Conservation (phyloP, 768 basidiomycete genomes). For the Psilocybe azurescens region DNA sequence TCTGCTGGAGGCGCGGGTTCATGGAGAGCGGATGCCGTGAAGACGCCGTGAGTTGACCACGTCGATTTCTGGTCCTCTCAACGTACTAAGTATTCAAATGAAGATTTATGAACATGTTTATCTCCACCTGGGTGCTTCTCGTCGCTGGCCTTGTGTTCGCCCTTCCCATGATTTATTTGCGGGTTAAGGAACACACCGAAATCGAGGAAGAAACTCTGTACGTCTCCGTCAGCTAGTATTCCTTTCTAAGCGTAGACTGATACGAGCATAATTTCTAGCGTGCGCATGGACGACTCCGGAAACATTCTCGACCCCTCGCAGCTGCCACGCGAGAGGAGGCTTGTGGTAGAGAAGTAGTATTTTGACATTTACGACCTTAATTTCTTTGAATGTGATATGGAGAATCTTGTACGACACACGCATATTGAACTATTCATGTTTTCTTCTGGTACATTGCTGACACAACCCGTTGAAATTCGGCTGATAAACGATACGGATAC, state of each 20-base stretch:
- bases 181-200: constrained; percentile 66
- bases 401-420: too few relatives aligned
- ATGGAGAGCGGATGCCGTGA: constrained; percentile 73
- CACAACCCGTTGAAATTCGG: too few relatives aligned
- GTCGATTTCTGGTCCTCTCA: neutral
- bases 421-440: too few relatives aligned
- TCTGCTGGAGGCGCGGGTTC: constrained; percentile 76
- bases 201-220: constrained; percentile 58
- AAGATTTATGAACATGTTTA: constrained; percentile 73
- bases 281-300: constrained; percentile 49
- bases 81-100: neutral
- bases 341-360: neutral
- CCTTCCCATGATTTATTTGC: constrained; percentile 76
- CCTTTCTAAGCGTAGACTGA: neutral
- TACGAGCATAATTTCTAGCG: constrained; percentile 26
- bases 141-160: constrained; percentile 67
- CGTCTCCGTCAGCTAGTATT: constrained; percentile 30
- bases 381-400: too few relatives aligned
- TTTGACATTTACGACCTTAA: neutral
- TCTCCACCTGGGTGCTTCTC: constrained; percentile 76
- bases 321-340: constrained; percentile 2
- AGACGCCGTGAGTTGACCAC: constrained; percentile 54
- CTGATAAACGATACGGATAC: too few relatives aligned
- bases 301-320: constrained; percentile 26
- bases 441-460: too few relatives aligned